Percentiles rank a stretch among this genome's conserved stretches.
Conservation (phyloP, 306 rosid species). For the Potentilla sterilis region DNA sequence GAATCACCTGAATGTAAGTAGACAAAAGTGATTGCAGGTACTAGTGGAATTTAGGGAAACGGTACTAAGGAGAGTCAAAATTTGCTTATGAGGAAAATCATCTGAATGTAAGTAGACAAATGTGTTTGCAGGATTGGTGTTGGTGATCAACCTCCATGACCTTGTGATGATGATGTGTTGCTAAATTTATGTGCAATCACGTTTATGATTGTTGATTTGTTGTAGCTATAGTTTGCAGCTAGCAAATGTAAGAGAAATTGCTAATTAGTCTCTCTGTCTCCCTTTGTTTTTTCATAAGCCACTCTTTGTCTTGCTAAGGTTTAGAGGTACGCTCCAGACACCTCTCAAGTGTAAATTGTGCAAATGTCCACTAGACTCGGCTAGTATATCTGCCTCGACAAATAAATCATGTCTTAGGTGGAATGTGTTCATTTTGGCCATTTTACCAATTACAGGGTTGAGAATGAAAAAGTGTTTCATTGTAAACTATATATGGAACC, state of each 20-base stretch:
- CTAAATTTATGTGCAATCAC: slow-evolving; percentile 14
- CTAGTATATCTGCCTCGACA: background rate
- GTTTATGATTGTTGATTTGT: background rate
- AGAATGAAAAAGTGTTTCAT: too few relatives aligned
- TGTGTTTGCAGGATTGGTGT: slow-evolving; percentile 14
- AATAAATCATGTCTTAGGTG: background rate
- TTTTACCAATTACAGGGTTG: too few relatives aligned
- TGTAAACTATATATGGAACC: too few relatives aligned
- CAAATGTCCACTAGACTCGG: too few relatives aligned
- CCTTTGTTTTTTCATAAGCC: background rate
- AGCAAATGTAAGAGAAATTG: slow-evolving; percentile 15
- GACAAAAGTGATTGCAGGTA: too few relatives aligned
- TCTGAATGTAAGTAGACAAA: background rate
- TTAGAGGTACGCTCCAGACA: background rate
- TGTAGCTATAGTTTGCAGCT: slow-evolving; percentile 5
- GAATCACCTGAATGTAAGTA: too few relatives aligned
- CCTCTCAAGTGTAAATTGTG: background rate
- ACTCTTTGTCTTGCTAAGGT: background rate
- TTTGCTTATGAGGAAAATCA: background rate
- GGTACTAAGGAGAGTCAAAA: background rate
- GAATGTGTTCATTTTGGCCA: too few relatives aligned
- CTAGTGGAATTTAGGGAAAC: background rate
- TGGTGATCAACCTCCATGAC: slow-evolving; percentile 17
- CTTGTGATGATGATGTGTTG: slow-evolving; percentile 14
- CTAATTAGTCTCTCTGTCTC: background rate